Percentiles rank a stretch among this genome's conserved stretches.
Conservation (phyloP, 164 flowering plant species). For the Amborella trichopoda region DNA sequence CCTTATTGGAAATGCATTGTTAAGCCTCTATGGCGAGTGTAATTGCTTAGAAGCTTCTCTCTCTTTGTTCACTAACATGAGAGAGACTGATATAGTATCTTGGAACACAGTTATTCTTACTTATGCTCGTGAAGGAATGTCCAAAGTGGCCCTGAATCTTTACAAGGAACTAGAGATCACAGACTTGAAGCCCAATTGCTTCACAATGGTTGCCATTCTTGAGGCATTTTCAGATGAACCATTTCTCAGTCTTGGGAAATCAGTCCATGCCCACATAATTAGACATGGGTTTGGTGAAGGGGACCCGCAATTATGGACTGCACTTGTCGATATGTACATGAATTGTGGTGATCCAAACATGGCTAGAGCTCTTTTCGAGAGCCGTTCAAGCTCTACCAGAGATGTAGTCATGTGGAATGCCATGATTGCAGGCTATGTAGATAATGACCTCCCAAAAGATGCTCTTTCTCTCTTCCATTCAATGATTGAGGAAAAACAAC, state of each 20-base stretch:
- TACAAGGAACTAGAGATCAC: constrained; percentile 21
- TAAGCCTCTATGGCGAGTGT: constrained; percentile 25
- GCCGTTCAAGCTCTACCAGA: constrained; percentile 8
- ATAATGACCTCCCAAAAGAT: constrained; percentile 17
- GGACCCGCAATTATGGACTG: constrained; percentile 24
- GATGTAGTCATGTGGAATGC: constrained; percentile 64
- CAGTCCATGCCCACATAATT: constrained; percentile 32
- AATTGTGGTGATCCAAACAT: constrained; percentile 28
- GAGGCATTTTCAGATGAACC: constrained; percentile 19
- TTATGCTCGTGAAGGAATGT: constrained; percentile 13
- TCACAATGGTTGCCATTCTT: constrained; percentile 36
- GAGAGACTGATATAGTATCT: constrained; percentile 25
- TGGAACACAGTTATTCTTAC: constrained; percentile 35
- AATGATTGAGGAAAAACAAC: no score
- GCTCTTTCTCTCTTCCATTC: constrained; percentile 28
- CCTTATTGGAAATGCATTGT: constrained; percentile 32
- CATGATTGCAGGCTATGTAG: constrained; percentile 31
- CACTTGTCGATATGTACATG: constrained; percentile 50
- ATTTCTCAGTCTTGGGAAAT: constrained; percentile 21
- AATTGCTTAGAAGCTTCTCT: constrained; percentile 17
- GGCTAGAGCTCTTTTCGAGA: constrained; percentile 31
- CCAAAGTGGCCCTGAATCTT: constrained; percentile 16
- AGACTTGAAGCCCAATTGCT: constrained; percentile 21
- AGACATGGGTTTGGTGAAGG: constrained; percentile 25
- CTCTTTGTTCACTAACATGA: constrained; percentile 19